Base-by-base conservation (phyloP, 2,329 filamentous ascomycete genomes). In the Xylaria sp. region DNA sequence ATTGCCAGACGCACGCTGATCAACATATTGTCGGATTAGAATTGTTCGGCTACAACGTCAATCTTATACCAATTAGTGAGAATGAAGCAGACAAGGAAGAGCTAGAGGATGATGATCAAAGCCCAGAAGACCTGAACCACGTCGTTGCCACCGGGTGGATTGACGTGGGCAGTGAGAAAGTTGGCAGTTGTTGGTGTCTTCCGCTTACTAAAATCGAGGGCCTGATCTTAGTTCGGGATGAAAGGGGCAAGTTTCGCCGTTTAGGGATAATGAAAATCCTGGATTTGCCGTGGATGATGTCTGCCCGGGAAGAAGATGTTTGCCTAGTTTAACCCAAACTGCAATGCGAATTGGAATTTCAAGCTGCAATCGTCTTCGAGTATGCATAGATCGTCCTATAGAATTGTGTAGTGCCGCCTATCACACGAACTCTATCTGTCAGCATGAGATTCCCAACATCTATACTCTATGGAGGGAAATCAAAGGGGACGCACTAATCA, bases 261-360 rank as follows among this genome's bases (percentile, higher is more conserved):
- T 47, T 72, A 6, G 72, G 72, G 1, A 38, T 59, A 11, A 68
- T 71, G 39, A 25, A 45, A 0, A 31, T 66, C 20, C 29, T 56
- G 1, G 69, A 69, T 54, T 15, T 63, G 31, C 50, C 20, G 10
- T 66, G 62, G 65, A 55, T 68, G 51, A 49, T 53, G 22, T 27
- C 54, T 31, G 45, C 7, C 7, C 6, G 31, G 47, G 69, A 71
- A 49, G 42, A 68, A 61, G 71, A 27, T 85, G 82, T 42, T 5
- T 51, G 59, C 20, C 59, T 68, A 17, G 29, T 64, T 33, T 63
- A 50, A 53, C n/a, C 13, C 5, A 15, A 42, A 39, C 22, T 29
- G 11, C 27, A 20, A 44, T 51, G 44, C 22, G 31, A 50, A 29
- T n/a, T 25, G 20, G 49, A 61, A 6, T 10, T 1, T n/a, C 22